Evolutionary conservation across 306 rosid species (phyloP).

Genomic region (Corylus americana): DNA sequence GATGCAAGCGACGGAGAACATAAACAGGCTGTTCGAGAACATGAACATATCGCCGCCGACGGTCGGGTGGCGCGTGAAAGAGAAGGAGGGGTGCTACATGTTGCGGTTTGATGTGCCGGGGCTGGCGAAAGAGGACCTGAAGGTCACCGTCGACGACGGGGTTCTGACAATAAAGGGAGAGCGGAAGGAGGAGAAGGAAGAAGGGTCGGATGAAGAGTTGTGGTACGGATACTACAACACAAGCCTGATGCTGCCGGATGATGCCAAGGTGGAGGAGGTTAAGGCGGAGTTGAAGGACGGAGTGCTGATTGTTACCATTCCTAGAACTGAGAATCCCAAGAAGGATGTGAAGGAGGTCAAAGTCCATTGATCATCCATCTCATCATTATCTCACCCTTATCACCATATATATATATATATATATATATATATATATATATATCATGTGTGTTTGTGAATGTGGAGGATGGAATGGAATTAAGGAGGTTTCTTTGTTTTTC

Average conservation of each 20-base stretch:
- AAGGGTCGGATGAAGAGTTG: constrained; percentile 34
- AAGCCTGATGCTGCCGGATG: constrained; percentile 63
- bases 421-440: too few species aligned
- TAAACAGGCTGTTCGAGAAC: constrained; percentile 59
- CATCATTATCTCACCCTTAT: not conserved
- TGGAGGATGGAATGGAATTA: too few species aligned
- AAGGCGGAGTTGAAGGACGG: constrained; percentile 84
- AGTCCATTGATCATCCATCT: constrained; percentile 31
- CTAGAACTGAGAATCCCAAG: constrained; percentile 48
- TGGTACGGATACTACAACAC: constrained; percentile 68
- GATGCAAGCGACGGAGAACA: constrained; percentile 63
- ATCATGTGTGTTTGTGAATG: too few species aligned
- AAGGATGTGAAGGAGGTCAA: constrained; percentile 61
- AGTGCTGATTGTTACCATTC: constrained; percentile 58
- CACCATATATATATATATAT: not conserved
- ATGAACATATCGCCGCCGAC: constrained; percentile 75
- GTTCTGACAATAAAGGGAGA: constrained; percentile 65
- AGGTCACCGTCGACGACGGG: constrained; percentile 67
- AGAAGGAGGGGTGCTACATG: constrained; percentile 55
- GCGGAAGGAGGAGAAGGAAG: constrained; percentile 60
- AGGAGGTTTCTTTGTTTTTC: too few species aligned
- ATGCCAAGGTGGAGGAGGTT: constrained; percentile 67
- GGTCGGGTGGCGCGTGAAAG: constrained; percentile 51
- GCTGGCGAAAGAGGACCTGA: constrained; percentile 62
- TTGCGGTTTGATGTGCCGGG: constrained; percentile 70